Percentiles rank a stretch among this genome's conserved stretches.
These are phyloP conservation scores for Candida palmyrensis DNA, from an alignment of 805 yeast species.

Conservation along the genomic window DNA sequence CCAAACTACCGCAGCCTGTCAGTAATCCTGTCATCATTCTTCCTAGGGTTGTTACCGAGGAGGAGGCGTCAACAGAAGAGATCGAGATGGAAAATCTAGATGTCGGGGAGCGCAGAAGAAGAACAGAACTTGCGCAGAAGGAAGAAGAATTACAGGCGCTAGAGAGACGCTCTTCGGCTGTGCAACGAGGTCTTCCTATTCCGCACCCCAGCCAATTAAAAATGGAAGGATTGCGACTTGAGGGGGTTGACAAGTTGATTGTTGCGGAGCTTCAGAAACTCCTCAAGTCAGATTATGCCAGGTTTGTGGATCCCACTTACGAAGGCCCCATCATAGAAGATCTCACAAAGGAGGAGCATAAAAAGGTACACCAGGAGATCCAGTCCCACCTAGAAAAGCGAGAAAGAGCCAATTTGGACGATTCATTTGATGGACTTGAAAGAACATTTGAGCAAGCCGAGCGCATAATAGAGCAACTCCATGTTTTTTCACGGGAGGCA, in stretches of 20 bases:
- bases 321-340: slow-evolving; percentile 19
- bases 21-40: slow-evolving; percentile 27
- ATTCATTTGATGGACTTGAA: no score
- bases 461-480: slow-evolving; percentile 12
- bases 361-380: slow-evolving; percentile 15
- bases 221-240: not conserved
- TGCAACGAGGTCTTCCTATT: slow-evolving; percentile 40
- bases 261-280: slow-evolving; percentile 27
- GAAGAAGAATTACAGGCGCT: slow-evolving; percentile 24
- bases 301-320: slow-evolving; percentile 16
- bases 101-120: slow-evolving; percentile 18
- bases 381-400: not conserved
- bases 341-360: slow-evolving; percentile 22
- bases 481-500: slow-evolving; percentile 10
- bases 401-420: not conserved
- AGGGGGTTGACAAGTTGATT: slow-evolving; percentile 15
- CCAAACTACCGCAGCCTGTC: slow-evolving; percentile 34
- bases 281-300: slow-evolving; percentile 39
- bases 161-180: slow-evolving; percentile 41
- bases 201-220: slow-evolving; percentile 25
- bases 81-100: slow-evolving; percentile 13
- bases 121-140: slow-evolving; percentile 17
- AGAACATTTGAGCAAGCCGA: slow-evolving; percentile 12
- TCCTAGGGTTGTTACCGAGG: slow-evolving; percentile 25
- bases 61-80: no score